Evolutionary conservation across 192 early-diverging fungal genomes (phyloP).

Genomic region (Gaertneriomyces sp.): DNA sequence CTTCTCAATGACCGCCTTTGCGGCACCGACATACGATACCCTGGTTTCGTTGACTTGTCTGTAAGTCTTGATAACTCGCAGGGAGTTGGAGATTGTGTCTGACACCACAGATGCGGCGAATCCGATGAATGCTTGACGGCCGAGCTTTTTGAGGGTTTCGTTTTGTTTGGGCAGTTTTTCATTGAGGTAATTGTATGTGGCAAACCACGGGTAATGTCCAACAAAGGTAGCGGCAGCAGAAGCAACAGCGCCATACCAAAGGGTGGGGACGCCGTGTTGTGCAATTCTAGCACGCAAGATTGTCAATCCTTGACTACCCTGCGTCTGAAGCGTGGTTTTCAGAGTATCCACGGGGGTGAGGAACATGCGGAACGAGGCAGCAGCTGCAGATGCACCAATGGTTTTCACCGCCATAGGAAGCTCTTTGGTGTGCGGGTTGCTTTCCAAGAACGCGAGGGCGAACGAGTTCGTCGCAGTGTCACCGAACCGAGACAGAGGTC

Average conservation of each 20-base stretch:
- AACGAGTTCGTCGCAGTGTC: slow-evolving; percentile 48
- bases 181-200: slow-evolving; percentile 37
- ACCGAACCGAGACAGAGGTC: slow-evolving; percentile 43
- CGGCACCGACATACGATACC: slow-evolving; percentile 32
- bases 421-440: slow-evolving; percentile 19
- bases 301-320: slow-evolving; percentile 27
- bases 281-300: slow-evolving; percentile 26
- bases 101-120: slow-evolving; percentile 35
- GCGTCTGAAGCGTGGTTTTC: slow-evolving; percentile 45
- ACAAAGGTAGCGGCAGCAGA: slow-evolving; percentile 41
- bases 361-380: slow-evolving; percentile 42
- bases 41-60: slow-evolving; percentile 33
- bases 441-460: slow-evolving; percentile 37
- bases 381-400: slow-evolving; percentile 32
- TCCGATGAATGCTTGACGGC: slow-evolving; percentile 40
- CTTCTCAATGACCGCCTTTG: slow-evolving; percentile 40
- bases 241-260: slow-evolving; percentile 44
- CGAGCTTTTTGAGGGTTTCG: slow-evolving; percentile 30
- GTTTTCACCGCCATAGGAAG: slow-evolving; percentile 41
- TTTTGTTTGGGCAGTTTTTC: slow-evolving; percentile 37
- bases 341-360: slow-evolving; percentile 43
- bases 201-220: slow-evolving; percentile 46
- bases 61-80: slow-evolving; percentile 48
- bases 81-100: slow-evolving; percentile 40
- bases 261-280: slow-evolving; percentile 33